A percentile compares a stretch with the other conserved stretches of the same genome.
phyloP scores from a whole-genome alignment of 306 rosid genomes.

The Medicago lupulina region DNA sequence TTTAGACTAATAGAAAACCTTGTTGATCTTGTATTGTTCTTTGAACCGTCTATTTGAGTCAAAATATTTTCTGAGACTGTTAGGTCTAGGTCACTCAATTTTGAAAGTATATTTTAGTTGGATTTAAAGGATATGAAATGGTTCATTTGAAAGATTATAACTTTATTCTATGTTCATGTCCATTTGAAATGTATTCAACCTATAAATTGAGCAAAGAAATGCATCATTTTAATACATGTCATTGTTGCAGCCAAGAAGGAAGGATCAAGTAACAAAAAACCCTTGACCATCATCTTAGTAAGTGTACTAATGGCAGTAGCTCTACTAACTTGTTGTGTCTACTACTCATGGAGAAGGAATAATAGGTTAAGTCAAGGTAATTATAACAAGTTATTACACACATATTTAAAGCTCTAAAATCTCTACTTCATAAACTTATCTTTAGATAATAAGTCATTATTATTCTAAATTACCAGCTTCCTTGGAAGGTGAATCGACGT shows the following conservation, averaged over 20 bases:
- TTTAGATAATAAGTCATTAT: neutral
- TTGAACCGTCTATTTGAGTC: no score
- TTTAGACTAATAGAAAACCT: no score
- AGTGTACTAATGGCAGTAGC: conserved; percentile 34
- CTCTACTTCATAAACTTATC: neutral
- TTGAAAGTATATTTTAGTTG: no score
- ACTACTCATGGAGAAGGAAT: conserved; percentile 16
- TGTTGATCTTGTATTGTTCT: no score
- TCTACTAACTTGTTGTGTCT: conserved; percentile 30
- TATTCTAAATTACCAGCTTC: conserved; percentile 7
- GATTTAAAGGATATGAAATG: neutral
- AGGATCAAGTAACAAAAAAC: conserved; percentile 20
- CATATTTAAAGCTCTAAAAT: neutral
- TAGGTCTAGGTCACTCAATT: no score
- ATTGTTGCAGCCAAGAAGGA: neutral
- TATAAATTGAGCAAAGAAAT: conserved; percentile 7
- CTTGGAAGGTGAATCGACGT: neutral
- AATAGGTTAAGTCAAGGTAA: neutral
- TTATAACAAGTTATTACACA: neutral
- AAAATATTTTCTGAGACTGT: no score
- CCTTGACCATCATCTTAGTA: conserved; percentile 29
- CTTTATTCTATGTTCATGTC: neutral
- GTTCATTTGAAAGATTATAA: neutral
- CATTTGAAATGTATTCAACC: neutral
- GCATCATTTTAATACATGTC: neutral